A percentile compares a stretch with the other conserved stretches of the same genome.
Evolutionary conservation across 805 yeast genomes (phyloP).

Genomic region (Komagataella populi): DNA sequence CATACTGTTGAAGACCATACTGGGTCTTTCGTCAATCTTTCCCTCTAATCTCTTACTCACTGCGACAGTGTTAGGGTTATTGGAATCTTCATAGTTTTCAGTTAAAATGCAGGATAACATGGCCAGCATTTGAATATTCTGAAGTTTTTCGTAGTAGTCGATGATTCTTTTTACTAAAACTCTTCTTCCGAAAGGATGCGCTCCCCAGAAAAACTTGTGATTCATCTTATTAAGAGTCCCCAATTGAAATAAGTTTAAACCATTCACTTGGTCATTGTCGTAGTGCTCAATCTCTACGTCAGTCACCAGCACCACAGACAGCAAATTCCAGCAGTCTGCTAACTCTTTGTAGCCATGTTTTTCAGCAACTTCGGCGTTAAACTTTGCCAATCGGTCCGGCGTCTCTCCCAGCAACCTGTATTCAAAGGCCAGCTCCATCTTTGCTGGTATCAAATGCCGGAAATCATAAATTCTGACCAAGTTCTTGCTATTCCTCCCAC

Average conservation of each 20-base stretch:
- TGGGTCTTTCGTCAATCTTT: not conserved
- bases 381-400: slow-evolving; percentile 50
- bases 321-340: slow-evolving; percentile 63
- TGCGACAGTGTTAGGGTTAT: slow-evolving; percentile 26
- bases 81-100: slow-evolving; percentile 21
- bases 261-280: not conserved
- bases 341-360: slow-evolving; percentile 47
- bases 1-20: slow-evolving; percentile 2
- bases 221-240: not conserved
- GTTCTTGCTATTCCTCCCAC: slow-evolving; percentile 25
- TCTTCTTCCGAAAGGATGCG: slow-evolving; percentile 61
- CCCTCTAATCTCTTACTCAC: not conserved
- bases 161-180: slow-evolving; percentile 55
- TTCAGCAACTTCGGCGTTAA: slow-evolving; percentile 61
- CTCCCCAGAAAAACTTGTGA: slow-evolving; percentile 42
- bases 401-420: slow-evolving; percentile 50
- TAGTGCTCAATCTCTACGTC: slow-evolving; percentile 18
- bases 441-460: slow-evolving; percentile 59
- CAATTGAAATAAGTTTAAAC: not conserved
- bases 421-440: slow-evolving; percentile 53
- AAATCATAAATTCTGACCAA: slow-evolving; percentile 55
- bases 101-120: slow-evolving; percentile 66
- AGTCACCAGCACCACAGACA: slow-evolving; percentile 32
- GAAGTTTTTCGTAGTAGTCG: slow-evolving; percentile 43
- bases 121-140: slow-evolving; percentile 81